Base-by-base conservation (phyloP, 768 basidiomycete genomes). In the Cystofilobasidium bisporidii region DNA sequence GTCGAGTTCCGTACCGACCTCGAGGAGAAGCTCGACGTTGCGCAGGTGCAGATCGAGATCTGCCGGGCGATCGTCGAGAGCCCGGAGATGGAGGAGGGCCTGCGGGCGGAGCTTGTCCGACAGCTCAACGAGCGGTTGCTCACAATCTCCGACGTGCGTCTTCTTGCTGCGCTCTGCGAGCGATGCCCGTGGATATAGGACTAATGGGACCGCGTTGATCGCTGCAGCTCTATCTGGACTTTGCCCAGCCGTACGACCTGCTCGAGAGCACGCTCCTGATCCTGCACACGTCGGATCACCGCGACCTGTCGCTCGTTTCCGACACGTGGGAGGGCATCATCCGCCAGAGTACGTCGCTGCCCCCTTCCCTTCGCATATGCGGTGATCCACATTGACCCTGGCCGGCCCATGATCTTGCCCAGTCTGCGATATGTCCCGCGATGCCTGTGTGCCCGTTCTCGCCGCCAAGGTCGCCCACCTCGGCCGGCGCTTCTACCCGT, bases 21-120 rank as follows among this genome's bases (percentile, higher is more conserved):
- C 24, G 93, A 97, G 79, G 96, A 99, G 77, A 91, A 92, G 75
- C 83, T 97, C 17, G 96, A 99, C 53, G 96, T 99, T 30, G 89
- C 92, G 9, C 88, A 94, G 78, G 91, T 98, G 12, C 96, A 99
- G 74, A 79, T 93, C n/a, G 94, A 97, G 76, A 83, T 96, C 57
- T 88, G 85, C 73, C 83, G 88, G 71, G 76, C 74, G 10, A 72
- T 86, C 47, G 82, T 83, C 65, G 82, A 84, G 71, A 64, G 74
- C 48, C 64, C 63, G 4, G 73, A 74, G 26, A 69, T 78, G 63
- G 72, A 71, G 20, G 69, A 71, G 18, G 75, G 75, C 45, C 75
- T 76, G 55, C 73, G 75, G 72, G 66, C 72, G 2, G 65, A 71
- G 12, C 72, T 72, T 47, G 53, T 78, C 17, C 73, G 69, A 14